Evolutionary conservation across 78 protist genomes (phyloP).

Genomic region (slime mould (Dictyostelium discoideum)): DNA sequence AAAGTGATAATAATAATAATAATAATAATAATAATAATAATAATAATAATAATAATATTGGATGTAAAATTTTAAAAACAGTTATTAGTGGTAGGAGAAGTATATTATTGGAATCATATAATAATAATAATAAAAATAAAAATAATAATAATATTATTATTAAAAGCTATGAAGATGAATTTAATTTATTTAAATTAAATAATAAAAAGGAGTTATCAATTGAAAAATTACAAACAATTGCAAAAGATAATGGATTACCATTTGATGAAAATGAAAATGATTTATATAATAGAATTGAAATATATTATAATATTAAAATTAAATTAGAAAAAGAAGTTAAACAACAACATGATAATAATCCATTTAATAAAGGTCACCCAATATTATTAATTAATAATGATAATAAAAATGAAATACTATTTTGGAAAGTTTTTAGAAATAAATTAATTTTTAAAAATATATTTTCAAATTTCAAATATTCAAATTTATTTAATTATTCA

Average conservation of each 20-base stretch:
- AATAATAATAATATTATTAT: no score
- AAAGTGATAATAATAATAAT: no score
- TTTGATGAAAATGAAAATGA: background rate
- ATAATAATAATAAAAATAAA: no score
- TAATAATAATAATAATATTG: no score
- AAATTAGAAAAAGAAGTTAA: background rate
- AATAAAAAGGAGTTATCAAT: no score
- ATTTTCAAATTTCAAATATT: background rate
- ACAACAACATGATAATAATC: background rate
- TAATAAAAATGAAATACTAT: background rate
- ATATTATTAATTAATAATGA: background rate
- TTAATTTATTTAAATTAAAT: no score
- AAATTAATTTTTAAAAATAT: background rate
- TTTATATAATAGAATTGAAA: background rate
- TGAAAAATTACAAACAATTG: background rate
- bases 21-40: no score
- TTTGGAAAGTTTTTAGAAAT: background rate
- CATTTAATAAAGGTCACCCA: background rate
- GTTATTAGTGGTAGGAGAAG: no score
- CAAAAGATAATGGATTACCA: background rate
- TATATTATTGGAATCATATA: no score
- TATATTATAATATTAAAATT: background rate
- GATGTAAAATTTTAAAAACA: no score
- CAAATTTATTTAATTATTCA: background rate
- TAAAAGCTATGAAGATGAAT: no score